Evolutionary conservation across 306 rosid species (phyloP).

Genomic region (Canavalia ensiformis): DNA sequence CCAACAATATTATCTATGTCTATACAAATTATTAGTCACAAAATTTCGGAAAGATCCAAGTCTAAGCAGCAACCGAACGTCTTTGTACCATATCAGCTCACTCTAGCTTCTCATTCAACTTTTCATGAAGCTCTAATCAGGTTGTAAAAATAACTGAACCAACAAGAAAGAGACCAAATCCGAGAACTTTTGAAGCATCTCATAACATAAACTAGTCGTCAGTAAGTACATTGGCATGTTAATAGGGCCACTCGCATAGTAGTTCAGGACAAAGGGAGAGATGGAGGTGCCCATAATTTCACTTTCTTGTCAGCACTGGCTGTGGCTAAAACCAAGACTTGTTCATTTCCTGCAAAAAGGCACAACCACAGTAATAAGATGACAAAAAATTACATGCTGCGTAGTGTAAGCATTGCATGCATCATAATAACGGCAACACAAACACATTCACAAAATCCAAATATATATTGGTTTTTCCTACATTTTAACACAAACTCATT

Average conservation of each 20-base stretch:
- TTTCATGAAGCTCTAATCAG: constrained; percentile 32
- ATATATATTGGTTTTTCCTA: background rate
- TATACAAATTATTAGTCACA: constrained; percentile 41
- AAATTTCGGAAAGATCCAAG: constrained; percentile 42
- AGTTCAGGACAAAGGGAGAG: constrained; percentile 53
- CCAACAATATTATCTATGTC: constrained; percentile 42
- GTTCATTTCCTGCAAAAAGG: constrained; percentile 64
- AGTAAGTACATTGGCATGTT: constrained; percentile 28
- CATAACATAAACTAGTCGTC: constrained; percentile 18
- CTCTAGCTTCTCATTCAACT: constrained; percentile 45
- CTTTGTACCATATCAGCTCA: constrained; percentile 22
- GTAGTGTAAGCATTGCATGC: constrained; percentile 8
- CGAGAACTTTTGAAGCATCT: constrained; percentile 41
- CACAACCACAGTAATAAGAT: background rate
- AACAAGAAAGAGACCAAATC: constrained; percentile 41
- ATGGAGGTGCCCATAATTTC: constrained; percentile 91
- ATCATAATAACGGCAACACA: background rate
- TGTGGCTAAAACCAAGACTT: constrained; percentile 76
- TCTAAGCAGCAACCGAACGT: constrained; percentile 32
- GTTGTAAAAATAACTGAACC: constrained; percentile 31
- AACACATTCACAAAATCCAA: background rate
- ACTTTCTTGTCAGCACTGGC: constrained; percentile 93
- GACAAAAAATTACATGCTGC: background rate
- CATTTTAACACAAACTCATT: constrained; percentile 6
- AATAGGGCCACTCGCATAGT: constrained; percentile 24